A percentile compares a stretch with the other conserved stretches of the same genome.
Evolutionary conservation across 2,329 filamentous ascomycete genomes (phyloP).

Genomic region (Claviceps sp.): DNA sequence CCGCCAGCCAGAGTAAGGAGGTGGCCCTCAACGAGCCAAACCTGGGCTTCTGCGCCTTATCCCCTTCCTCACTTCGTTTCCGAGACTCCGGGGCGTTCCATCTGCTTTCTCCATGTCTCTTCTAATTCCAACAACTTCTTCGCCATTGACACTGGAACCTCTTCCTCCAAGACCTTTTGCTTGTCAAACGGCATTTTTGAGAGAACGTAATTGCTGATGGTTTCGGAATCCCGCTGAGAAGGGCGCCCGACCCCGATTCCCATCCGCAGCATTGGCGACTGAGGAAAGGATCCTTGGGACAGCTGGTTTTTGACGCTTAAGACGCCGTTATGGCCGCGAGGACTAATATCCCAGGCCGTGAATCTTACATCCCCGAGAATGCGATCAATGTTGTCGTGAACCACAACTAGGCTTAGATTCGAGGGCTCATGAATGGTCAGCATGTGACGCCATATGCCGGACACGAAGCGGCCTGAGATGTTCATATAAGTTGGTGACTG

Average conservation of each 20-base stretch:
- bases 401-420: slow-evolving; percentile 48
- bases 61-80: slow-evolving; percentile 23
- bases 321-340: slow-evolving; percentile 62
- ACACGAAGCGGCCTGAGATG: slow-evolving; percentile 58
- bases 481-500: slow-evolving; percentile 79
- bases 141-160: slow-evolving; percentile 38
- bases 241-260: slow-evolving; percentile 84
- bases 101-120: no score
- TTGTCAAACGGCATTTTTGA: slow-evolving; percentile 46
- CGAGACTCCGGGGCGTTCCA: slow-evolving; percentile 14
- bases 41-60: not conserved
- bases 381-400: slow-evolving; percentile 82
- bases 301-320: slow-evolving; percentile 49
- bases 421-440: slow-evolving; percentile 23
- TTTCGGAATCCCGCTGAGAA: slow-evolving; percentile 46
- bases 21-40: not conserved
- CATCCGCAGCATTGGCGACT: slow-evolving; percentile 42
- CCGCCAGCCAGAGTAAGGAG: not conserved
- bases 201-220: slow-evolving; percentile 69
- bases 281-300: slow-evolving; percentile 25
- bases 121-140: slow-evolving; percentile 28
- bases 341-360: slow-evolving; percentile 47
- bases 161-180: slow-evolving; percentile 34
- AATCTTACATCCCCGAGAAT: slow-evolving; percentile 54
- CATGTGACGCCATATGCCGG: slow-evolving; percentile 49